Evolutionary conservation across 441 rosid genomes (phyloP).

Genomic region (Pelargonium fulgidum): DNA sequence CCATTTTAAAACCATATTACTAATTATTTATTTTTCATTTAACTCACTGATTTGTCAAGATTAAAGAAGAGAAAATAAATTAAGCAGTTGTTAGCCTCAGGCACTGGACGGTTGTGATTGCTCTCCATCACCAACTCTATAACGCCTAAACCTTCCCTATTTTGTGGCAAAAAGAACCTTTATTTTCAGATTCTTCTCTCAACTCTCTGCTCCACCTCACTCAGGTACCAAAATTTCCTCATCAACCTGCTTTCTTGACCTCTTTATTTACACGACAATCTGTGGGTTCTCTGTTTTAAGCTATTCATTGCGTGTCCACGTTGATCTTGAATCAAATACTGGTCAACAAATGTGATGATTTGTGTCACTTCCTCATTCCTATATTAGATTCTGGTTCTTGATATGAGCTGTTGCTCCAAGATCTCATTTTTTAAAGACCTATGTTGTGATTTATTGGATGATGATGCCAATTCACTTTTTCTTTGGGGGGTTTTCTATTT

Average conservation of each 20-base stretch:
- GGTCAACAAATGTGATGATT: neutral
- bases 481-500: conserved; percentile 16
- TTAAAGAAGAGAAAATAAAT: neutral
- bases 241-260: neutral
- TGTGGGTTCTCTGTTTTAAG: neutral
- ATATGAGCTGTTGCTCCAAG: conserved; percentile 1
- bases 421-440: neutral
- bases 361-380: neutral
- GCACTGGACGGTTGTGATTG: conserved; percentile 2
- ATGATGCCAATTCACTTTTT: neutral
- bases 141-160: neutral
- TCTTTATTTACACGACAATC: neutral
- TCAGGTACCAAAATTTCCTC: conserved; percentile 1
- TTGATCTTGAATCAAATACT: conserved; percentile 3
- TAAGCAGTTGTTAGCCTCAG: neutral
- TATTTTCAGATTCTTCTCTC: neutral
- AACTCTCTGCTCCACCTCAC: neutral
- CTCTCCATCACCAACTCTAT: neutral
- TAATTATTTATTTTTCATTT: no score
- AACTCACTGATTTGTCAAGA: no score
- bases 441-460: conserved; percentile 3
- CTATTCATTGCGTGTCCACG: neutral
- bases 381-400: neutral
- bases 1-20: no score
- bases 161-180: neutral